Evolutionary conservation across 768 basidiomycete species (phyloP).

Genomic region (Serendipita vermifera): DNA sequence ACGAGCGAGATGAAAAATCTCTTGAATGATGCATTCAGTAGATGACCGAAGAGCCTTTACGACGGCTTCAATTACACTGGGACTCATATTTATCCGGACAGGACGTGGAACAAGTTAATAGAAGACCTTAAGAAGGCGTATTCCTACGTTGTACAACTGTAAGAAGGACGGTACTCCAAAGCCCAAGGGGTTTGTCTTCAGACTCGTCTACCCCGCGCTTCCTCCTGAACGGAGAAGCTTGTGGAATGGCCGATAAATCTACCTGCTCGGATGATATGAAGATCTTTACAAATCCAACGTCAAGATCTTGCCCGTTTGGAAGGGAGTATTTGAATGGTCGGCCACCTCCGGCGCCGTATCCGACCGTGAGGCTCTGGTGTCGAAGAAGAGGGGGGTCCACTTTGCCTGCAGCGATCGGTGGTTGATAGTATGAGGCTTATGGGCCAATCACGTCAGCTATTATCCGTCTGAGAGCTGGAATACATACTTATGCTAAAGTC

Average conservation of each 20-base stretch:
- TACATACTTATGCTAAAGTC: slow-evolving; percentile 21
- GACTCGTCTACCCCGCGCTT: too few relatives aligned
- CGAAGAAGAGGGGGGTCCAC: slow-evolving; percentile 12
- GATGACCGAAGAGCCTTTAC: too few relatives aligned
- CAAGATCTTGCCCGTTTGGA: slow-evolving; percentile 22
- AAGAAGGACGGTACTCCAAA: too few relatives aligned
- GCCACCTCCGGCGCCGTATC: slow-evolving; percentile 29
- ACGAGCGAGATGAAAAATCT: too few relatives aligned
- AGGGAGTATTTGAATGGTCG: slow-evolving; percentile 25
- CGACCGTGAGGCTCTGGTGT: slow-evolving; percentile 22
- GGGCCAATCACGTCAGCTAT: not conserved
- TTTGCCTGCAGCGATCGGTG: not conserved
- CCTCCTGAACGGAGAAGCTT: slow-evolving; percentile 27
- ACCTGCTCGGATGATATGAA: slow-evolving; percentile 28
- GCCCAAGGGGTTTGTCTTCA: too few relatives aligned
- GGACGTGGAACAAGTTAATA: too few relatives aligned
- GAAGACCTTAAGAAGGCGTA: too few relatives aligned
- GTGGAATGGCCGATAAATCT: slow-evolving; percentile 26
- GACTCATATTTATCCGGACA: too few relatives aligned
- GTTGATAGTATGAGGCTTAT: not conserved
- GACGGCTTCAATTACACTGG: too few relatives aligned
- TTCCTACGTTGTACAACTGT: too few relatives aligned
- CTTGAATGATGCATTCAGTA: too few relatives aligned
- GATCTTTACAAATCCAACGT: slow-evolving; percentile 34
- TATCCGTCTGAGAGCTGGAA: not conserved